These are phyloP conservation scores for Naematelia aurantialba DNA, from an alignment of 768 basidiomycete genomes.

Conservation along the genomic window DNA sequence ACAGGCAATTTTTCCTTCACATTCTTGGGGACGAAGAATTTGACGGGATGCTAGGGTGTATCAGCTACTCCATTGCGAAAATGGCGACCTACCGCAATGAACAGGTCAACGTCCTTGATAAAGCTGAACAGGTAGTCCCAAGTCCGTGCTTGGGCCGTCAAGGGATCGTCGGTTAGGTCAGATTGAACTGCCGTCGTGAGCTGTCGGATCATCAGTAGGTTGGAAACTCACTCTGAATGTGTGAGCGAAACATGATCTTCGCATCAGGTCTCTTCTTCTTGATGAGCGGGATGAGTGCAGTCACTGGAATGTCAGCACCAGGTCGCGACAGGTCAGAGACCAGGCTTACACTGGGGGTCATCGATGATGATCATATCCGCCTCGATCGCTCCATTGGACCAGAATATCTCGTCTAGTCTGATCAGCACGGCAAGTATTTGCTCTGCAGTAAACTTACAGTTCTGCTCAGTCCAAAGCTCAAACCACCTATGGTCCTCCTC, in stretches of 20 bases:
- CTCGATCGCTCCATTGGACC: constrained; percentile 81
- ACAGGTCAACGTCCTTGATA: constrained; percentile 82
- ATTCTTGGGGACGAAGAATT: constrained; percentile 84
- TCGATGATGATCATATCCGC: constrained; percentile 74
- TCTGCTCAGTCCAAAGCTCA: constrained; percentile 68
- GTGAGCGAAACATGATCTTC: constrained; percentile 88
- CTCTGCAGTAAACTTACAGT: constrained; percentile 56
- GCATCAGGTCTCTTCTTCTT: constrained; percentile 74
- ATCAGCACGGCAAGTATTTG: constrained; percentile 7
- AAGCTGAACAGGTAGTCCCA: constrained; percentile 96
- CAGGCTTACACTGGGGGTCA: constrained; percentile 50
- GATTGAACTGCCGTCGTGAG: constrained; percentile 49
- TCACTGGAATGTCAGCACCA: constrained; percentile 54
- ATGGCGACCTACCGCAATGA: constrained; percentile 63
- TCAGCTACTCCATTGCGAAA: not conserved
- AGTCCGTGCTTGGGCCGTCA: constrained; percentile 82
- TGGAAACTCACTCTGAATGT: constrained; percentile 66
- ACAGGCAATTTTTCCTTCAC: constrained; percentile 58
- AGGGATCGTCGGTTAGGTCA: constrained; percentile 74
- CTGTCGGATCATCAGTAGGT: not conserved
- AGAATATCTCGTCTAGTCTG: constrained; percentile 56
- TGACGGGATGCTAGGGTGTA: constrained; percentile 68
- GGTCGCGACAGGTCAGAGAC: constrained; percentile 1
- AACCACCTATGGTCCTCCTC: constrained; percentile 68
- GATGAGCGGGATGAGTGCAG: constrained; percentile 89